Conservation (phyloP, 1,284 basidiomycete species). For the Pseudozyma flocculosa region DNA sequence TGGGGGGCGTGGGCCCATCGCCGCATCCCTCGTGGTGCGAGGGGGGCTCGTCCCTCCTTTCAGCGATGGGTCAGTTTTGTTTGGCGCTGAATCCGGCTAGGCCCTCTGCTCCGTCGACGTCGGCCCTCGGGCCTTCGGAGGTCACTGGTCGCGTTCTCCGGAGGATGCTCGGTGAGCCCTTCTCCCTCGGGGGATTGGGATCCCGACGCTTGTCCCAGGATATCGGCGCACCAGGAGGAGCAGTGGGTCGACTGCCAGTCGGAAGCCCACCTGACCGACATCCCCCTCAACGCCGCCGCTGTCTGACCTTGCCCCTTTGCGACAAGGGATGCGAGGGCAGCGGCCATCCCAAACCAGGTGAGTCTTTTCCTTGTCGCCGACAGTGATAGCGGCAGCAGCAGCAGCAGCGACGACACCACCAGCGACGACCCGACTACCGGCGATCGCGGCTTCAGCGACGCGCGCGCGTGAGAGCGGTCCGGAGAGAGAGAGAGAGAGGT, state of each 20-base stretch:
- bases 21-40: background rate
- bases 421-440: too few species aligned
- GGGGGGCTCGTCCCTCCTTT: background rate
- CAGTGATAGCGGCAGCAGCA: too few species aligned
- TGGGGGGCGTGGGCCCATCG: conserved; percentile 10
- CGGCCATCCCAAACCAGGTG: too few species aligned
- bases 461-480: too few species aligned
- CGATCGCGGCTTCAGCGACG: too few species aligned
- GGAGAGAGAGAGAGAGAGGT: too few species aligned
- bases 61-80: conserved; percentile 23
- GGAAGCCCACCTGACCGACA: conserved; percentile 40
- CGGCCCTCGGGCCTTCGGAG: conserved; percentile 10
- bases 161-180: conserved; percentile 13
- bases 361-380: too few species aligned
- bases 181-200: too few species aligned
- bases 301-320: too few species aligned
- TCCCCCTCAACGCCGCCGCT: background rate
- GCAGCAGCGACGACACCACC: too few species aligned
- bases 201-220: conserved; percentile 41
- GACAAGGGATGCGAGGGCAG: too few species aligned
- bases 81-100: conserved; percentile 34
- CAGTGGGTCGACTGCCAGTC: conserved; percentile 36
- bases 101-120: conserved; percentile 14
- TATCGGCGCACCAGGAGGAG: conserved; percentile 31
- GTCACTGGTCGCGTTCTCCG: conserved; percentile 1